Evolutionary conservation across 2,329 filamentous ascomycete genomes (phyloP), one percentile per base, ranked within the genome.

Genomic region (Ophiostoma tasmaniense): DNA sequence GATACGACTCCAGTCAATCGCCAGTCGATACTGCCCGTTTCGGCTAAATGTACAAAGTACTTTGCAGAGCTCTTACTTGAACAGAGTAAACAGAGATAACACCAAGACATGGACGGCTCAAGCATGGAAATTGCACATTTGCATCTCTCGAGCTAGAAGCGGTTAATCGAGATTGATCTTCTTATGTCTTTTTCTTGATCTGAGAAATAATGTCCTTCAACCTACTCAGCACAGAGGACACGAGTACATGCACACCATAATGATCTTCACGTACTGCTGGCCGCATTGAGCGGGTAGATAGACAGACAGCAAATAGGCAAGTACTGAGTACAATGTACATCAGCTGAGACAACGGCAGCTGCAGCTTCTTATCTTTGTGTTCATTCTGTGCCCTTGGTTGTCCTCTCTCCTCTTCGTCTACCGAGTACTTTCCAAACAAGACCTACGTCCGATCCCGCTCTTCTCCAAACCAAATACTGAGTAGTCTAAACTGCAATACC

Each of bases 291-390:
- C 3, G 3, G 8, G 33, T 37, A 45, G 42, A n/a, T 8, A 45
- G 42, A 45, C n/a, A 20, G 42, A 45, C 20, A 45, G 42, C n/a
- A n/a, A n/a, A n/a, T n/a, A n/a, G n/a, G n/a, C n/a, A n/a, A n/a
- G n/a, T n/a, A n/a, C n/a, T n/a, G n/a, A n/a, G n/a, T n/a, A n/a
- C 42, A 17, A 45, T 8, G 42, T 45, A 7, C 50, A 25, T 55
- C n/a, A 22, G 11, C 50, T 13, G 50, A 55, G 55, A 61, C 55
- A 61, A 5, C 14, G 42, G 13, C 39, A 42, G 7, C 42, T 64
- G 22, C 30, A 25, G 52, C 45, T 59, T 69, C 45, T 62, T 65
- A 45, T 62, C 42, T 67, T 61, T 14, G 55, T 55, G 37, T 14
- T 8, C 50, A 55, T 67, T n/a, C n/a, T n/a, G n/a, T n/a, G n/a